Percentiles rank a stretch among this genome's conserved stretches.
Conservation (phyloP, 805 yeast genomes). For the Brettanomyces naardenensis region DNA sequence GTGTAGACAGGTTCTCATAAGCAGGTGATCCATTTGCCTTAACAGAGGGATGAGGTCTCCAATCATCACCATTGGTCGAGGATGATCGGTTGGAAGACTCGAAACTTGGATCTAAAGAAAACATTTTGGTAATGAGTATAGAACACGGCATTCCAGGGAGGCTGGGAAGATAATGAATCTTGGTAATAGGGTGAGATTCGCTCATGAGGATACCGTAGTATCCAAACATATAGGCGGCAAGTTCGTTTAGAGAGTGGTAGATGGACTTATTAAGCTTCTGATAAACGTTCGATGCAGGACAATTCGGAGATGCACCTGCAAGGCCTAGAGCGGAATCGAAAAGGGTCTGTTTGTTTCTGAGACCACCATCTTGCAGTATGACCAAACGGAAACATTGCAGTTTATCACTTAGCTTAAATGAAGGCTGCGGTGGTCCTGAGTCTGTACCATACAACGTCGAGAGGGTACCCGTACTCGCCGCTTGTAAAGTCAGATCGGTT, state of each 20-base stretch:
- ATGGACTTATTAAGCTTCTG: slow-evolving; percentile 22
- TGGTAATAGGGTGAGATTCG: slow-evolving; percentile 36
- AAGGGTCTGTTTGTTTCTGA: slow-evolving; percentile 40
- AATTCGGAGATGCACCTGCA: slow-evolving; percentile 3
- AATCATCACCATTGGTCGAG: slow-evolving; percentile 14
- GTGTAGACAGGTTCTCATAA: slow-evolving; percentile 13
- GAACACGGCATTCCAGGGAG: slow-evolving; percentile 31
- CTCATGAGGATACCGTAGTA: slow-evolving; percentile 42
- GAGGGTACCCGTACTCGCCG: background rate
- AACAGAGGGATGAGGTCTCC: slow-evolving; percentile 38
- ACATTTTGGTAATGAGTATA: slow-evolving; percentile 37
- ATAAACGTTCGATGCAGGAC: slow-evolving; percentile 10
- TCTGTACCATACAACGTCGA: slow-evolving; percentile 7
- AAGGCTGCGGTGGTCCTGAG: slow-evolving; percentile 10
- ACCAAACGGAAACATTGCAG: slow-evolving; percentile 31
- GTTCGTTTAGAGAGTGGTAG: slow-evolving; percentile 35
- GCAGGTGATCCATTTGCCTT: slow-evolving; percentile 20
- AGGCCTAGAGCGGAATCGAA: slow-evolving; percentile 33
- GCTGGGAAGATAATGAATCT: slow-evolving; percentile 40
- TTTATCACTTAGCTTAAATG: slow-evolving; percentile 18
- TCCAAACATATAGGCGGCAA: slow-evolving; percentile 49
- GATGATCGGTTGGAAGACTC: slow-evolving; percentile 5
- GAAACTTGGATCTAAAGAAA: slow-evolving; percentile 25
- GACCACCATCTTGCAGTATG: slow-evolving; percentile 43
- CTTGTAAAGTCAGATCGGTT: background rate